Base-by-base conservation (phyloP, 1,139 yeast genomes). In the Protomyces lactucae-debilis region DNA sequence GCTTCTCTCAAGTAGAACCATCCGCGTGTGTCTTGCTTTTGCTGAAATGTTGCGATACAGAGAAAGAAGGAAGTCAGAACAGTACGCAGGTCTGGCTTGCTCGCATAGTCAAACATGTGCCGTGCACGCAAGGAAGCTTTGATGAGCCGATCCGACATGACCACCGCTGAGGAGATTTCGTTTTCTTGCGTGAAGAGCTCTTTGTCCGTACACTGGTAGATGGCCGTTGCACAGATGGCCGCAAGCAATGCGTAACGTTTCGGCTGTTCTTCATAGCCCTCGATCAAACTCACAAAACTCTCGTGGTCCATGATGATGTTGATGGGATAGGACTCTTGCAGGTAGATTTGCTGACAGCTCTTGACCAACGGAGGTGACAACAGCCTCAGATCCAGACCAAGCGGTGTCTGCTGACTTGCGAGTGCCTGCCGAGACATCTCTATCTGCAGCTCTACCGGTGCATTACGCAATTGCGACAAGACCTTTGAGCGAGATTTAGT, bases 21-120 rank as follows among this genome's bases (percentile, higher is more conserved):
- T 14, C 53, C 53, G 9, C 37, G 35, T 1, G 35, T 51, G 25
- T 51, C 53, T n/a, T 51, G 37, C 53, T 32, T 25, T 51, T 51
- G 53, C 32, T 51, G 53, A n/a, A 51, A 51, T 10, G 53, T 51
- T 25, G 53, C 53, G 32, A 51, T 51, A 35, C 37, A 51, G 16
- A 51, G 36, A 35, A 25, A 51, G 37, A 51, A 51, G 53, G 53
- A 51, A 4, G 53, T 51, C 37, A 51, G 36, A 14, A 51, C 37
- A n/a, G 53, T 32, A 16, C 37, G 37, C 53, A 51, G n/a, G 37
- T 32, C 37, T 16, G 37, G 37, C 16, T 51, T 14, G 18, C 37
- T n/a, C 18, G 37, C 53, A 32, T 51, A 32, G 53, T 51, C 53
- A 32, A 25, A 51, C 10, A 51, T 3, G 25, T 25, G 37, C 21